These are phyloP conservation scores for Gomphus bonarii DNA, from an alignment of 1,284 basidiomycete species.

Conservation along the genomic window DNA sequence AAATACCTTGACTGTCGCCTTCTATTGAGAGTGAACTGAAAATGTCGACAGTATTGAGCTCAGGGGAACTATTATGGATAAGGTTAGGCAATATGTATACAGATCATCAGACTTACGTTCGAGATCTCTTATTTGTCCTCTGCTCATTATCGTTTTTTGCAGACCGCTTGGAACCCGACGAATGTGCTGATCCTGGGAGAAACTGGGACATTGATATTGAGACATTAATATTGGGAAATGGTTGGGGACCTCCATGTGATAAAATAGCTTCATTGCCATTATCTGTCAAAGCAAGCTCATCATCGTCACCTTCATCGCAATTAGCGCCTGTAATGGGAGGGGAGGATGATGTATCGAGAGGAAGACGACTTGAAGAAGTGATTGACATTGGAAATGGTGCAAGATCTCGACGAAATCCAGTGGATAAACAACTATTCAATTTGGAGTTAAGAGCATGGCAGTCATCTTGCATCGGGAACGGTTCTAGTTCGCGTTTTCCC, in stretches of 20 bases:
- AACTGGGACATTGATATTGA: constrained; percentile 1
- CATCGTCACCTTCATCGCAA: neutral
- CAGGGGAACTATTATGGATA: neutral
- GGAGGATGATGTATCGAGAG: neutral
- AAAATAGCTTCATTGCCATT: neutral
- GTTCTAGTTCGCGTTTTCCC: neutral
- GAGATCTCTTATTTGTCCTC: neutral
- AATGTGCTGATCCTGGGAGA: neutral
- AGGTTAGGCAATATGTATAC: neutral
- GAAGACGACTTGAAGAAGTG: neutral
- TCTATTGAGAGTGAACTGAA: neutral
- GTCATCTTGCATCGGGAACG: constrained; percentile 5
- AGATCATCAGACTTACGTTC: neutral
- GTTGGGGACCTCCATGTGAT: neutral
- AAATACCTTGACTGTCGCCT: neutral
- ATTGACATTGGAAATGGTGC: neutral
- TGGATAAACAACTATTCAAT: neutral
- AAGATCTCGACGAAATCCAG: too few species aligned
- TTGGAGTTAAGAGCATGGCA: neutral
- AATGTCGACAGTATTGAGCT: neutral
- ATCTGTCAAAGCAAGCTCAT: neutral
- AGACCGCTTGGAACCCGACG: neutral
- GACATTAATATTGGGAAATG: too few species aligned
- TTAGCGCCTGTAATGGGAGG: neutral
- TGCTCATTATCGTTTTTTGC: neutral